These are phyloP conservation scores for Chaetomium sp. DNA, from an alignment of 2,329 filamentous ascomycete species.

Conservation along the genomic window DNA sequence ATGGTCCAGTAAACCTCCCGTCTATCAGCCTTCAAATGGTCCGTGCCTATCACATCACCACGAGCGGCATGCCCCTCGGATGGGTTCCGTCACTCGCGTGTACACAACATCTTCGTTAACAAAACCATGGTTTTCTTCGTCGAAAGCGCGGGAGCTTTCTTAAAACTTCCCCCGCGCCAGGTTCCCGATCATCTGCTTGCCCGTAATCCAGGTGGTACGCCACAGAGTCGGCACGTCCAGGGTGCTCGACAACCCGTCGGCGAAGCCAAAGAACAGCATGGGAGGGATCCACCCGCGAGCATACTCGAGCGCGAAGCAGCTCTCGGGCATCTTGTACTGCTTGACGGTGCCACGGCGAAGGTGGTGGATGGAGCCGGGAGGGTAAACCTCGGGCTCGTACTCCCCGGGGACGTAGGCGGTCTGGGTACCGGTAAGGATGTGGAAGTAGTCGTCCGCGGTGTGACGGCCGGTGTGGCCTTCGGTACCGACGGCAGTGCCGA, in stretches of 20 bases:
- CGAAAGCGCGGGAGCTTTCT: not conserved
- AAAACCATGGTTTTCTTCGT: no score
- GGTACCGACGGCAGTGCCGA: conserved; percentile 75
- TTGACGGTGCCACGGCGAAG: conserved; percentile 64
- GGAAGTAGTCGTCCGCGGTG: conserved; percentile 91
- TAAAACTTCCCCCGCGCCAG: conserved; percentile 65
- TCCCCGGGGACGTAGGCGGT: conserved; percentile 64
- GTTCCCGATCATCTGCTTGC: conserved; percentile 68
- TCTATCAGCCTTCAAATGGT: no score
- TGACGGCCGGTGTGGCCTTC: conserved; percentile 85
- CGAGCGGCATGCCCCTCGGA: no score
- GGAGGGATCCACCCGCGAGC: conserved; percentile 85
- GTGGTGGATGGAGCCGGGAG: conserved; percentile 64
- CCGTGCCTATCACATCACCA: no score
- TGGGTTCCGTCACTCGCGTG: no score
- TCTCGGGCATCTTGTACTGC: conserved; percentile 75
- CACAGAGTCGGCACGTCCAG: conserved; percentile 80
- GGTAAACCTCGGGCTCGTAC: conserved; percentile 64
- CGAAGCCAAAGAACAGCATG: conserved; percentile 86
- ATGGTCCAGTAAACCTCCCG: no score
- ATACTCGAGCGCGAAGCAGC: conserved; percentile 77
- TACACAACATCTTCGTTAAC: no score
- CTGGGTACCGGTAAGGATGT: conserved; percentile 76
- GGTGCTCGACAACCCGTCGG: conserved; percentile 72
- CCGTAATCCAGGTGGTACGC: conserved; percentile 70